Base-by-base conservation (phyloP, 768 basidiomycete genomes). In the Scleroderma citrinum region DNA sequence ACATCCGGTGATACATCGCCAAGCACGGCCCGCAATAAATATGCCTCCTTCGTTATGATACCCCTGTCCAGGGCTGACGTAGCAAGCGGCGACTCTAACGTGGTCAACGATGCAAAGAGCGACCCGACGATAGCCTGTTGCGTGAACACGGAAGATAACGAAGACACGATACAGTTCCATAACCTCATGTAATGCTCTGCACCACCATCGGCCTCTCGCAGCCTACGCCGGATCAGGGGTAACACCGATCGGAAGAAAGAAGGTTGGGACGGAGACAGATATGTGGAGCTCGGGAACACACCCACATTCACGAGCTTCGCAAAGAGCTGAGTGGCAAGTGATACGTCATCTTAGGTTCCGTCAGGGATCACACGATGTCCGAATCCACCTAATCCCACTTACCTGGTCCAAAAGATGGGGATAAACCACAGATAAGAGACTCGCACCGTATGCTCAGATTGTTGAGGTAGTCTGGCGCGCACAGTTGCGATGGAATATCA, bases 281-380 rank as follows among this genome's bases (percentile, higher is more conserved):
- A 77, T 3, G 66, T 68, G 10, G 70, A 66, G 1, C 73, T 53
- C 13, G 85, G 84, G 56, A 89, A 86, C 16, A 82, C 63, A 10
- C 88, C 83, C 35, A 83, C 61, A 48, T 81, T 82, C 20, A 82
- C 80, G 21, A 90, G 75, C 68, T 86, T 88, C 21, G 71, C 69
- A 29, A 88, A 57, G 8, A 90, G 72, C 53, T 77, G 81, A 3
- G 71, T 66, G 8, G 87, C 37, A 32, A 61, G 55, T 7, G 45
- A 19, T 76, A 74, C 14, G 66, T 58, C 30, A 70, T 54, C 38
- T 70, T 62, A 37, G 20, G 17, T 11, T 36, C 21, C 43, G 37
- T 71, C 75, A 78, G n/a, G n/a, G 53, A 17, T 34, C 12, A 31
- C 50, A 54, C 34, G 51, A 26, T 29, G n/a, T 53, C 53, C 29